These are phyloP conservation scores for Tetradesmus lagerheimii DNA, from an alignment of 139 green algal species.

Conservation along the genomic window DNA sequence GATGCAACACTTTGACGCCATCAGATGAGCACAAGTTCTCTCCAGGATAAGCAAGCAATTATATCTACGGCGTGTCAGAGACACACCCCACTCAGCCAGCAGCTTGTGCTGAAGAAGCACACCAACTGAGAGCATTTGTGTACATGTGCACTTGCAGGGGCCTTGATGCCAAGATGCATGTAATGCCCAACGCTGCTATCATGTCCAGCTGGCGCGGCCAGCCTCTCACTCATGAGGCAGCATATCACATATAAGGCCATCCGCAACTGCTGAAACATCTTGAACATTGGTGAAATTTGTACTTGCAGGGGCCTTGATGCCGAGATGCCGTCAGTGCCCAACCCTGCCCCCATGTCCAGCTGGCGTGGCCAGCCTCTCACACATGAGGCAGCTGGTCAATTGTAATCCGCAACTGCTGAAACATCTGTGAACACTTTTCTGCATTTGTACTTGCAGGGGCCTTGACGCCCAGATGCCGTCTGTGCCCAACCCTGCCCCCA, in stretches of 20 bases:
- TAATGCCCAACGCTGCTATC: conserved; percentile 74
- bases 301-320: background rate
- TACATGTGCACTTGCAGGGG: background rate
- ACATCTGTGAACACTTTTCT: background rate
- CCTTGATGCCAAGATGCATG: conserved; percentile 6
- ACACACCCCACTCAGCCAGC: too few species aligned
- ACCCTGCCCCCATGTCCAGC: conserved; percentile 80
- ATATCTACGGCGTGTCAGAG: too few species aligned
- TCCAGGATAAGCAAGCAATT: too few species aligned
- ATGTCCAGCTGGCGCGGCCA: conserved; percentile 83
- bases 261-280: background rate
- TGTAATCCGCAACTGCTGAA: conserved; percentile 15
- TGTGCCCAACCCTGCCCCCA: conserved; percentile 78
- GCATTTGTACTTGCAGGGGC: background rate
- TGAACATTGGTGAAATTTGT: too few species aligned
- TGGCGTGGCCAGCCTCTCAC: conserved; percentile 86
- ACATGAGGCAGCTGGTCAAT: conserved; percentile 78
- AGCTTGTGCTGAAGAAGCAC: too few species aligned
- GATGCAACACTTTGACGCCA: too few species aligned
- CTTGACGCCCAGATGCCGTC: conserved; percentile 9
- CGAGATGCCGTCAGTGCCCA: conserved; percentile 47
- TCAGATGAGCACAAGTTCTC: too few species aligned
- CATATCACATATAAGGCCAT: conserved; percentile 57
- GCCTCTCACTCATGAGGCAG: conserved; percentile 82
- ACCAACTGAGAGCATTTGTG: too few species aligned